Percentiles rank a stretch among this genome's conserved stretches.
These are phyloP conservation scores for Fimicolochytrium jonesii DNA, from an alignment of 192 early-diverging fungal species.

Conservation along the genomic window DNA sequence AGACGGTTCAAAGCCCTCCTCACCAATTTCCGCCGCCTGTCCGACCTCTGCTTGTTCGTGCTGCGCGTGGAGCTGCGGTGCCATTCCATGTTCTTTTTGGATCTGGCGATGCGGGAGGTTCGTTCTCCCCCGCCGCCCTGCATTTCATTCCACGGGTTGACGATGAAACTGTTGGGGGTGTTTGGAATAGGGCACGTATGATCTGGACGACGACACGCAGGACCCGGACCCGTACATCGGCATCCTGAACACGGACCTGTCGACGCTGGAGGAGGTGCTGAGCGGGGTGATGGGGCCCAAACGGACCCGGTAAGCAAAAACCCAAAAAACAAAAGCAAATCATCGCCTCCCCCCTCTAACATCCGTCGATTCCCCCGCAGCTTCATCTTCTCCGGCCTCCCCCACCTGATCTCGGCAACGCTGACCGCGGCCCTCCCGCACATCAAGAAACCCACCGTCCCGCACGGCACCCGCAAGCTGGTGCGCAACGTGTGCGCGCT, in stretches of 20 bases:
- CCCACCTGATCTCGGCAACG: slow-evolving; percentile 65
- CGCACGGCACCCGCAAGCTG: slow-evolving; percentile 70
- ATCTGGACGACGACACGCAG: slow-evolving; percentile 64
- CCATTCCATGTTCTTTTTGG: slow-evolving; percentile 82
- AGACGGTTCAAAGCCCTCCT: slow-evolving; percentile 34
- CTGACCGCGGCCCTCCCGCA: slow-evolving; percentile 65
- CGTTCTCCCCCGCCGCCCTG: not conserved
- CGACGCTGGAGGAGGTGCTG: slow-evolving; percentile 70
- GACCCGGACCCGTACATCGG: slow-evolving; percentile 90
- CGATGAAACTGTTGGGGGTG: too few species aligned
- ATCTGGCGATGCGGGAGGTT: slow-evolving; percentile 85
- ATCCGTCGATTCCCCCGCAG: slow-evolving; percentile 31
- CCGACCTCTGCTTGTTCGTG: slow-evolving; percentile 75
- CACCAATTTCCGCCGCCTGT: slow-evolving; percentile 66
- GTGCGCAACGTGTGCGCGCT: slow-evolving; percentile 77
- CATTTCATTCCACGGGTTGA: too few species aligned
- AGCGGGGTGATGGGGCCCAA: slow-evolving; percentile 53
- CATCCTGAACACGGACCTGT: slow-evolving; percentile 73
- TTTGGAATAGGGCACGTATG: slow-evolving; percentile 65
- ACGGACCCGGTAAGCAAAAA: slow-evolving; percentile 57
- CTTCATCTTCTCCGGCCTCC: slow-evolving; percentile 81
- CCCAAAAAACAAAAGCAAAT: too few species aligned
- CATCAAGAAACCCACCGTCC: slow-evolving; percentile 62
- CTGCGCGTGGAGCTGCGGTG: slow-evolving; percentile 79
- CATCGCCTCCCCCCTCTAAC: too few species aligned